Conservation (phyloP, 345 rosid genomes). For the Dipteronia sinensis region DNA sequence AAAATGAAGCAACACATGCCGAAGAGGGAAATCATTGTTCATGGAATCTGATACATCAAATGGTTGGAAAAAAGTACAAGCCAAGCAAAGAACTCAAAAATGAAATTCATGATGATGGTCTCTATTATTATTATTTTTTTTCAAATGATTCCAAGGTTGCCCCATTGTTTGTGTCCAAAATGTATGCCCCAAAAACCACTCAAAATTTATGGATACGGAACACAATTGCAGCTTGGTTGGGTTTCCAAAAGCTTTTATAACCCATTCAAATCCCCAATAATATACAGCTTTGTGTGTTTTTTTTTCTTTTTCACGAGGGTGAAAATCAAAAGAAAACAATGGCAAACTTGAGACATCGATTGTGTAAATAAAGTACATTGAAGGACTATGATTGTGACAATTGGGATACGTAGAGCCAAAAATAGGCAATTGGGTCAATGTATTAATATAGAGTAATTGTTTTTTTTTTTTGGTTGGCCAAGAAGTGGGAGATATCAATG, state of each 20-base stretch:
- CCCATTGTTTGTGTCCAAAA: neutral
- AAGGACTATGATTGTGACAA: neutral
- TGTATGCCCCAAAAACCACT: neutral
- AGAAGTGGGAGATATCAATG: neutral
- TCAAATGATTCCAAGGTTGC: neutral
- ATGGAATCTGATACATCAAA: too few relatives aligned
- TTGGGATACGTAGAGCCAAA: neutral
- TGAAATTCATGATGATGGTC: neutral
- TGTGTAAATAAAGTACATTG: neutral
- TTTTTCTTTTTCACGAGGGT: neutral
- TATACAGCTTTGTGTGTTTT: neutral
- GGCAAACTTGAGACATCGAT: neutral
- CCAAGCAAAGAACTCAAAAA: neutral
- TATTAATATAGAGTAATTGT: neutral
- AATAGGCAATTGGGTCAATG: neutral
- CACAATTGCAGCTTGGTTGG: neutral
- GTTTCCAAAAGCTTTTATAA: slow-evolving; percentile 2
- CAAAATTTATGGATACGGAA: neutral
- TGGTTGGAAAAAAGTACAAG: neutral
- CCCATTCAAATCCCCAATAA: neutral
- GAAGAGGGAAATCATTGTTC: too few relatives aligned
- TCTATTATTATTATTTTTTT: too few relatives aligned
- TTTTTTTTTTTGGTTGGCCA: neutral
- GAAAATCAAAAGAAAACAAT: neutral
- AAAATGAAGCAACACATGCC: too few relatives aligned